phyloP scores from a whole-genome alignment of 2,329 filamentous ascomycete species.

The Ilyonectria destructans region DNA sequence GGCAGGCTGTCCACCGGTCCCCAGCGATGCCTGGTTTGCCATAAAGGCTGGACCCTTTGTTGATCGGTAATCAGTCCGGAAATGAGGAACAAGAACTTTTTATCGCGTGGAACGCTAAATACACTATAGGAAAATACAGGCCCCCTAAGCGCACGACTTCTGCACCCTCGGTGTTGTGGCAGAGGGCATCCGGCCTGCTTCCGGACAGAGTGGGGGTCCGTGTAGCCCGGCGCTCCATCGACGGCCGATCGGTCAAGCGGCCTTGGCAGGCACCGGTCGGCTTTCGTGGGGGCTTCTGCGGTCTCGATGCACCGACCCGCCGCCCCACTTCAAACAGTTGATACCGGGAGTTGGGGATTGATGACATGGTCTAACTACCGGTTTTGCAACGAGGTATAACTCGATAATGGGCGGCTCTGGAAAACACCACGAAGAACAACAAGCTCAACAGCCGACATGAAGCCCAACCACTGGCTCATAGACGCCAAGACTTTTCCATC shows the following conservation, averaged over 20 bases:
- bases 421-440: conserved; percentile 61
- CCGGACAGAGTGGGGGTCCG: conserved; percentile 80
- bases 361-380: conserved; percentile 84
- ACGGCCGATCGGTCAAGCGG: conserved; percentile 81
- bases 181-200: conserved; percentile 75
- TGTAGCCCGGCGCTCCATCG: conserved; percentile 84
- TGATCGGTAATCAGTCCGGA: conserved; percentile 4
- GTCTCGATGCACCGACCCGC: conserved; percentile 85
- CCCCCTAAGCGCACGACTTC: conserved; percentile 75
- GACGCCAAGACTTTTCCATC: conserved; percentile 12
- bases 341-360: conserved; percentile 87
- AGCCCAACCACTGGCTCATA: conserved; percentile 4
- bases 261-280: conserved; percentile 88
- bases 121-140: conserved; percentile 30
- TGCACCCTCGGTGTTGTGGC: conserved; percentile 85
- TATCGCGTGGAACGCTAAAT: not conserved
- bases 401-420: conserved; percentile 79
- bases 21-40: no score
- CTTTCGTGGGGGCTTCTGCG: conserved; percentile 84
- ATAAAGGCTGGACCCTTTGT: not conserved
- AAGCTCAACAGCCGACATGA: not conserved
- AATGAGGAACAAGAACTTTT: no score
- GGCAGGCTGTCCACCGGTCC: no score
- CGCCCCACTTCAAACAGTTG: conserved; percentile 85
- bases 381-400: conserved; percentile 75